Evolutionary conservation across 2,329 filamentous ascomycete species (phyloP).

Genomic region (Aureobasidium uvarum): DNA sequence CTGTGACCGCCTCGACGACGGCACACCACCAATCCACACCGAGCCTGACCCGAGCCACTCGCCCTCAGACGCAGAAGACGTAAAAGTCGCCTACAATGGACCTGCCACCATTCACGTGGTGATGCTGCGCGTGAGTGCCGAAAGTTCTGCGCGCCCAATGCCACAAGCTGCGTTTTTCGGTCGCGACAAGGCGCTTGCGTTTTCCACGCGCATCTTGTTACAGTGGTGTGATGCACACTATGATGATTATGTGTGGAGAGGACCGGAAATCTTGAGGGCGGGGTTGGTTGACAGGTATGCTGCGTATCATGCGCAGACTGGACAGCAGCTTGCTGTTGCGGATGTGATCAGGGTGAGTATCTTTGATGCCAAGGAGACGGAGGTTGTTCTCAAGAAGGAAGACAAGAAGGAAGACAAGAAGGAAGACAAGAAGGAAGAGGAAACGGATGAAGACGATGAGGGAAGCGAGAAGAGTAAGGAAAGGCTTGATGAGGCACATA

Average conservation of each 20-base stretch:
- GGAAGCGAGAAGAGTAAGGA: neutral
- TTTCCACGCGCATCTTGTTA: neutral
- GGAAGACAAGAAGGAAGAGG: neutral
- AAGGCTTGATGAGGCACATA: neutral
- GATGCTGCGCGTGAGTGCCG: constrained; percentile 3
- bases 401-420: neutral
- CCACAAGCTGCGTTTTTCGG: constrained; percentile 16
- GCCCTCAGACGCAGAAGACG: neutral
- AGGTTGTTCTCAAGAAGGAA: neutral
- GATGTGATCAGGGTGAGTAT: constrained; percentile 11
- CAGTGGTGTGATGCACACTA: constrained; percentile 18
- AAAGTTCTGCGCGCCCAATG: constrained; percentile 7
- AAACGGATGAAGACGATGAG: neutral
- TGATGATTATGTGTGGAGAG: constrained; percentile 7
- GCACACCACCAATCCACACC: neutral
- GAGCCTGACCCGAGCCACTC: neutral
- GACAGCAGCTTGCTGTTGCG: neutral
- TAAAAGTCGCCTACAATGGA: constrained; percentile 14
- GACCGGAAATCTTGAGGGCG: neutral
- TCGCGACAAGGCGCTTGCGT: neutral
- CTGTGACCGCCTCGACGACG: neutral
- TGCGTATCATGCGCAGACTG: neutral
- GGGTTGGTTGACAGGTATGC: constrained; percentile 6
- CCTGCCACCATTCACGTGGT: neutral
- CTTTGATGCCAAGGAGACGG: constrained; percentile 12